Evolutionary conservation across 2,329 filamentous ascomycete genomes (phyloP).

Genomic region (Huntiella abstrusa): DNA sequence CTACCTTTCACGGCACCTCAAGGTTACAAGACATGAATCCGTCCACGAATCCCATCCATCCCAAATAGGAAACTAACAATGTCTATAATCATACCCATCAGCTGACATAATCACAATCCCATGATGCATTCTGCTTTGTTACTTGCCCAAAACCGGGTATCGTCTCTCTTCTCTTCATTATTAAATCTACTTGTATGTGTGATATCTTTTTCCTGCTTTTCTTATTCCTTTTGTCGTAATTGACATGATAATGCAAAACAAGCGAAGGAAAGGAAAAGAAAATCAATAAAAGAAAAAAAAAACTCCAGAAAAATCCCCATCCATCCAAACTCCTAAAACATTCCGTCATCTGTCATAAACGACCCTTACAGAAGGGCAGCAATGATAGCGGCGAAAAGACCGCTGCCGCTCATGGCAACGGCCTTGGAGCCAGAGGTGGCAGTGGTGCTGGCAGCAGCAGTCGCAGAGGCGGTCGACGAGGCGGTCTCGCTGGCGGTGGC

Average conservation of each 20-base stretch:
- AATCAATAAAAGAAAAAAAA: background rate
- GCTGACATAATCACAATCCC: too few relatives aligned
- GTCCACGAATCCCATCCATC: too few relatives aligned
- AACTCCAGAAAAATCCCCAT: background rate
- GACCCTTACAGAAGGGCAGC: conserved; percentile 9
- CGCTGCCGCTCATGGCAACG: conserved; percentile 19
- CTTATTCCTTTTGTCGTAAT: background rate
- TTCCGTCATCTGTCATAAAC: background rate
- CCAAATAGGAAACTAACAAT: too few relatives aligned
- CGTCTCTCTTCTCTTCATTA: background rate
- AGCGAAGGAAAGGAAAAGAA: background rate
- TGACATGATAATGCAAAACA: conserved; percentile 1
- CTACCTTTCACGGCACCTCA: too few relatives aligned
- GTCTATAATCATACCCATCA: too few relatives aligned
- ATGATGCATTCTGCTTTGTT: background rate
- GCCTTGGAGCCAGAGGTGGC: conserved; percentile 12
- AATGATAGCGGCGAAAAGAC: conserved; percentile 18
- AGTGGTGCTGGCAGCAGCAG: conserved; percentile 12
- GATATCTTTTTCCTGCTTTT: background rate
- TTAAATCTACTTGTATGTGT: too few relatives aligned
- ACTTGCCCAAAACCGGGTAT: background rate
- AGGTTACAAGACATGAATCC: too few relatives aligned
- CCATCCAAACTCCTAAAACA: background rate
- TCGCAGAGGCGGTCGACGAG: conserved; percentile 11
- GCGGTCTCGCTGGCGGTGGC: conserved; percentile 14